A percentile compares a stretch with the other conserved stretches of the same genome.
These are phyloP conservation scores for Pistacia vera DNA, from an alignment of 345 rosid species.

Conservation along the genomic window DNA sequence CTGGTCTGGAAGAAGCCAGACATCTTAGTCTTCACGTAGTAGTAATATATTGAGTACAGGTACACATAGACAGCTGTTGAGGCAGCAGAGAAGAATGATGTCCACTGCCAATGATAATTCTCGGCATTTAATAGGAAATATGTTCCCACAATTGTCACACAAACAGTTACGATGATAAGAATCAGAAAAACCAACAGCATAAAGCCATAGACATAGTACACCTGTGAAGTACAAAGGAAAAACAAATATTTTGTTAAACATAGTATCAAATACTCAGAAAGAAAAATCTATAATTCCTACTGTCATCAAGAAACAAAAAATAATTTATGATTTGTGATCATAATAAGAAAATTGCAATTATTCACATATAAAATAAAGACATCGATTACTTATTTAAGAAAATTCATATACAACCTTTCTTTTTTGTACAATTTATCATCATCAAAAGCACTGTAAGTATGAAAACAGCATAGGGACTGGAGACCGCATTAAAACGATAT, in stretches of 20 bases:
- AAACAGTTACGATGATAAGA: constrained; percentile 81
- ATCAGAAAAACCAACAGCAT: constrained; percentile 90
- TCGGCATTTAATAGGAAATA: constrained; percentile 93
- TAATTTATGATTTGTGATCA: background rate
- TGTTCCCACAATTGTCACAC: constrained; percentile 92
- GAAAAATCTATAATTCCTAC: background rate
- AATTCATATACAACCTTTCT: background rate
- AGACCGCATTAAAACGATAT: background rate
- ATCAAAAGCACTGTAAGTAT: background rate
- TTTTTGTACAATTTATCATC: background rate
- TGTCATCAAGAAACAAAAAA: background rate
- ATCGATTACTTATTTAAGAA: background rate
- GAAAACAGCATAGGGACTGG: background rate
- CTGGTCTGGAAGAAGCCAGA: constrained; percentile 97
- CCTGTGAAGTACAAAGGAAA: constrained; percentile 43
- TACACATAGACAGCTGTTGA: constrained; percentile 92
- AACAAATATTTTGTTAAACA: background rate
- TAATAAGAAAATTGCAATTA: background rate
- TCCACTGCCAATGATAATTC: constrained; percentile 99
- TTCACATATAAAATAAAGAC: background rate
- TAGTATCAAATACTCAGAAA: background rate
- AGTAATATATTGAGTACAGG: constrained; percentile 89
- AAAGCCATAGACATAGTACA: constrained; percentile 91
- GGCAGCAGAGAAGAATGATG: constrained; percentile 92
- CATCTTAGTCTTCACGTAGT: constrained; percentile 92